phyloP scores from a whole-genome alignment of 2,329 filamentous ascomycete genomes.

The Gaeumannomyces tritici region DNA sequence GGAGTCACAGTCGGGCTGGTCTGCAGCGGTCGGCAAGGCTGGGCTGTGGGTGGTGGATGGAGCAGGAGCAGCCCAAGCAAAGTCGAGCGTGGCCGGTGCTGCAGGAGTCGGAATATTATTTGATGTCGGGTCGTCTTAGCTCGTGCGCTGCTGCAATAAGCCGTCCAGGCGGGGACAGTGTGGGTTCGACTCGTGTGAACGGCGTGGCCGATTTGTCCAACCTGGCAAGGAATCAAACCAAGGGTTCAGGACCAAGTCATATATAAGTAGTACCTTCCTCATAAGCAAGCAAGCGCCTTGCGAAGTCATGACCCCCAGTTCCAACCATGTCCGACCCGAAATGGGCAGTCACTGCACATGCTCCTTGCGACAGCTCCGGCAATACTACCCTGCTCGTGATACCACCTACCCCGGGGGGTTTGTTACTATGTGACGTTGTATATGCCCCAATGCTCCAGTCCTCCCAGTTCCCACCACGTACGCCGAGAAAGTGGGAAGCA shows the following conservation, averaged over 20 bases:
- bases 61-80: not conserved
- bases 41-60: not conserved
- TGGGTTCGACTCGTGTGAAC: not conserved
- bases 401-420: not conserved
- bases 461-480: not conserved
- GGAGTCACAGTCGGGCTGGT: not conserved
- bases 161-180: not conserved
- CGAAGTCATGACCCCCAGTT: no score
- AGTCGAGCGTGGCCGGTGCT: not conserved
- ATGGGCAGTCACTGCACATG: not conserved
- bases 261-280: no score
- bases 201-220: not conserved
- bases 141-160: not conserved
- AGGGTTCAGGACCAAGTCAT: not conserved
- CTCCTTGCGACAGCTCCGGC: not conserved
- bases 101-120: no score
- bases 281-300: no score
- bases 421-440: not conserved
- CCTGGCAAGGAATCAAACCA: not conserved
- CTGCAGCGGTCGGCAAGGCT: not conserved
- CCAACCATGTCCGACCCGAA: not conserved
- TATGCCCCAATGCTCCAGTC: not conserved
- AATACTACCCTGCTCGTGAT: not conserved
- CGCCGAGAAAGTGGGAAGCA: not conserved
- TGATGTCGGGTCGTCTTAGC: no score